Conservation (phyloP, 441 rosid species). For the California macrophylla region DNA sequence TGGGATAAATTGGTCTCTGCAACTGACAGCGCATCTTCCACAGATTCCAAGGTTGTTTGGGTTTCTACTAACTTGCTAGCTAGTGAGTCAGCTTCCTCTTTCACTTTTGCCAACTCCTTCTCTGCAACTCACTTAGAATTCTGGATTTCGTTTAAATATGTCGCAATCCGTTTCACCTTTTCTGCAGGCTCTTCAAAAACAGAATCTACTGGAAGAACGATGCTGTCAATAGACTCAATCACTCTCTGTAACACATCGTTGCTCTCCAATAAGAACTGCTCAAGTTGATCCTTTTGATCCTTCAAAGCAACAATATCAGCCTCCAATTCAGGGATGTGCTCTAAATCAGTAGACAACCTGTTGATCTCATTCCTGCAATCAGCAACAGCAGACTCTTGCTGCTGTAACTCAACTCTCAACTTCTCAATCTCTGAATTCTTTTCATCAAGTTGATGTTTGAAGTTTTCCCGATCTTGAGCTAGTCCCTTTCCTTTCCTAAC, state of each 20-base stretch:
- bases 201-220: constrained; percentile 42
- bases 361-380: constrained; percentile 48
- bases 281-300: constrained; percentile 48
- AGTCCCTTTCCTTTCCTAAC: constrained; percentile 94
- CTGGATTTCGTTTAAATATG: constrained; percentile 46
- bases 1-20: constrained; percentile 5
- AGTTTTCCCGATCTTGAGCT: constrained; percentile 73
- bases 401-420: constrained; percentile 47
- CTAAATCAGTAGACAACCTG: constrained; percentile 42
- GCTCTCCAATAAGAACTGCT: constrained; percentile 53
- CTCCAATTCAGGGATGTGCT: constrained; percentile 52
- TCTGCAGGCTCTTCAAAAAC: constrained; percentile 44
- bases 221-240: constrained; percentile 38
- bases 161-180: constrained; percentile 54
- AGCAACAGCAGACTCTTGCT: constrained; percentile 39
- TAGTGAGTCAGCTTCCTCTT: constrained; percentile 38
- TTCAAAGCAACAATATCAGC: constrained; percentile 41
- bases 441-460: constrained; percentile 55
- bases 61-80: constrained; percentile 47
- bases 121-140: constrained; percentile 41
- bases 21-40: constrained; percentile 50
- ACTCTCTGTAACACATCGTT: constrained; percentile 44
- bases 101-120: constrained; percentile 42
- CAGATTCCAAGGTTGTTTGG: constrained; percentile 34
- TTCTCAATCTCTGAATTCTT: constrained; percentile 59